These are phyloP conservation scores for Zymoseptoria brevis DNA, from an alignment of 2,329 filamentous ascomycete species.

Conservation along the genomic window DNA sequence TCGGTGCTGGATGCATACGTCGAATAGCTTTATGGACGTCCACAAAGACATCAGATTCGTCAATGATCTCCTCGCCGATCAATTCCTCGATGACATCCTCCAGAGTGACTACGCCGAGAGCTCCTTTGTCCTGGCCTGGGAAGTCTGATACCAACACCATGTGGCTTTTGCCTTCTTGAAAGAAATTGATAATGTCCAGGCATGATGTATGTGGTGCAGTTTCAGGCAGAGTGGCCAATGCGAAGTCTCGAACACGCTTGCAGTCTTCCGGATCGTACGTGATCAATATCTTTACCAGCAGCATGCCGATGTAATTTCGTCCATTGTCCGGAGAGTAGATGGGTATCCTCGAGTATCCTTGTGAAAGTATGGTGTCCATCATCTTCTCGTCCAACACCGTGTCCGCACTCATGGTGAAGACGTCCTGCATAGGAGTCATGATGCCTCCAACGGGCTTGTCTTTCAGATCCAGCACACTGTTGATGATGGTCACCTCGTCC, in stretches of 20 bases:
- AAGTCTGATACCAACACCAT: slow-evolving; percentile 92
- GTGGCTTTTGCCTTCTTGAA: slow-evolving; percentile 97
- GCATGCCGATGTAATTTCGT: slow-evolving; percentile 91
- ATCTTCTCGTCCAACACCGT: slow-evolving; percentile 86
- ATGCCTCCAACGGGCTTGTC: slow-evolving; percentile 91
- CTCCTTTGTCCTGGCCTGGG: slow-evolving; percentile 84
- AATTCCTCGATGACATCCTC: slow-evolving; percentile 98
- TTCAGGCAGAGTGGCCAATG: slow-evolving; percentile 87
- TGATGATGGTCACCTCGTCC: slow-evolving; percentile 98
- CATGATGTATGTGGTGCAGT: slow-evolving; percentile 93
- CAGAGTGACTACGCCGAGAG: slow-evolving; percentile 85
- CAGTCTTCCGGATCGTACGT: slow-evolving; percentile 95
- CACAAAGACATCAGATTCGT: slow-evolving; percentile 96
- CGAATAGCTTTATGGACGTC: slow-evolving; percentile 98
- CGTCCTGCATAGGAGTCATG: slow-evolving; percentile 98
- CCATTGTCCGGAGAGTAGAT: slow-evolving; percentile 80
- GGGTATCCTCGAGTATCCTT: slow-evolving; percentile 91
- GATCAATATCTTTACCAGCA: slow-evolving; percentile 96
- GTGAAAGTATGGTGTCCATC: slow-evolving; percentile 87
- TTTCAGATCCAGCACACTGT: slow-evolving; percentile 89
- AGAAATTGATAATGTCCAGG: slow-evolving; percentile 97
- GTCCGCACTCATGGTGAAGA: slow-evolving; percentile 94
- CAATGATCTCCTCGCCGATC: slow-evolving; percentile 99
- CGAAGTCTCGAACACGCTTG: slow-evolving; percentile 79
- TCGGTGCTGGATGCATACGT: slow-evolving; percentile 75